A percentile compares a stretch with the other conserved stretches of the same genome.
Conservation (phyloP, 169 alveolate species). For the Theileria parva region DNA sequence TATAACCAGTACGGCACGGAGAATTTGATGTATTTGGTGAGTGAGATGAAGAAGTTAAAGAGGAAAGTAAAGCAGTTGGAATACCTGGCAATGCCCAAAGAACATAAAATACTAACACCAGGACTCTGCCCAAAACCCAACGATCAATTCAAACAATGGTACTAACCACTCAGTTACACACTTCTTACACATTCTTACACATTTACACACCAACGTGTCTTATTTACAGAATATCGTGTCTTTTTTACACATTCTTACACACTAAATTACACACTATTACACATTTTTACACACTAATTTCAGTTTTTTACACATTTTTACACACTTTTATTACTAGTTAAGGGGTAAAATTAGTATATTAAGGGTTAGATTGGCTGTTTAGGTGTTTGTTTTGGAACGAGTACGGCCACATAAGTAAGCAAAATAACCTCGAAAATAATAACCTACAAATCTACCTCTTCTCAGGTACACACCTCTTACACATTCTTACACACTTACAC, state of each 20-base stretch:
- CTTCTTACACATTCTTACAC: no score
- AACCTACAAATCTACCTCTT: conserved; percentile 53
- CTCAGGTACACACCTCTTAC: conserved; percentile 46
- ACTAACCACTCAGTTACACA: not conserved
- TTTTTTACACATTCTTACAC: no score
- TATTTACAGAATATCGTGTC: no score
- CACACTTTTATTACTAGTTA: no score
- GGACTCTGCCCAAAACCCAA: conserved; percentile 63
- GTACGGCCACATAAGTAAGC: conserved; percentile 57
- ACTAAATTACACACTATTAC: no score
- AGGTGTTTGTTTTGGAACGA: conserved; percentile 63
- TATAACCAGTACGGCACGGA: not conserved
- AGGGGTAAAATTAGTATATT: no score
- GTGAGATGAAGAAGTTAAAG: conserved; percentile 31
- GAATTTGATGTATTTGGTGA: conserved; percentile 18
- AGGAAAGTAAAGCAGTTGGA: conserved; percentile 44
- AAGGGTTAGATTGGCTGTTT: no score
- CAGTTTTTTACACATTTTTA: not conserved
- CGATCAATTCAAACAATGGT: conserved; percentile 59
- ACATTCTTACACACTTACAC: no score
- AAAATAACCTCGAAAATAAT: conserved; percentile 19
- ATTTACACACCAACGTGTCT: no score
- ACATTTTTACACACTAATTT: no score
- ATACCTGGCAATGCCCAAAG: not conserved
- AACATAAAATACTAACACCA: conserved; percentile 31